A percentile compares a stretch with the other conserved stretches of the same genome.
phyloP scores from a whole-genome alignment of 208 protist species.

The Jaenimonas drosophilae region DNA sequence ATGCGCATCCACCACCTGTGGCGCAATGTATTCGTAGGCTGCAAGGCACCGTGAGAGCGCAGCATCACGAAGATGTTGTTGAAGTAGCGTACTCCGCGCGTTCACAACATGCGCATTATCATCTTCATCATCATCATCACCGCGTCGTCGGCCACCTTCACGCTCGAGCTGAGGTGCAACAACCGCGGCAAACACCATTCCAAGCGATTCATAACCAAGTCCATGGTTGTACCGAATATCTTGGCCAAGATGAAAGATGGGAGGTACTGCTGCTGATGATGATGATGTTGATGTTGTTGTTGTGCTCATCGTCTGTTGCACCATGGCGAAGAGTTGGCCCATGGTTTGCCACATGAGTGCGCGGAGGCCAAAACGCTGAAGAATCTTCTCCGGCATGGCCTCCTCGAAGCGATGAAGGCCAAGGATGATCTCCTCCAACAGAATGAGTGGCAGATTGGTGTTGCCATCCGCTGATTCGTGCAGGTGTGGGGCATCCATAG shows the following conservation, averaged over 20 bases:
- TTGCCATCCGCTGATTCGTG: conserved; percentile 84
- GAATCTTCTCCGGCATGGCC: conserved; percentile 13
- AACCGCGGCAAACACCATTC: conserved; percentile 74
- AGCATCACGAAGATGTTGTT: conserved; percentile 12
- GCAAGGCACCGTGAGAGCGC: conserved; percentile 60
- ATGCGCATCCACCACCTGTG: conserved; percentile 80
- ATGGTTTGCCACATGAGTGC: conserved; percentile 53
- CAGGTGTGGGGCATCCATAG: conserved; percentile 11
- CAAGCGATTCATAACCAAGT: conserved; percentile 78
- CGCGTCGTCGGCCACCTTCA: neutral
- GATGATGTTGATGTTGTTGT: too few species aligned
- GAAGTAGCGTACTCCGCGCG: neutral
- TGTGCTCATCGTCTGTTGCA: conserved; percentile 34
- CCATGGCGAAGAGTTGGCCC: conserved; percentile 42
- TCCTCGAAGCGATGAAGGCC: conserved; percentile 53
- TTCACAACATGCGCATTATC: too few species aligned
- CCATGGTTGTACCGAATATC: conserved; percentile 85
- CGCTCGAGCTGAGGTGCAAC: conserved; percentile 47
- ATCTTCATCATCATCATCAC: neutral
- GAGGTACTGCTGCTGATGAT: neutral
- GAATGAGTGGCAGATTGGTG: conserved; percentile 81
- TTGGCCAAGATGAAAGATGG: conserved; percentile 41
- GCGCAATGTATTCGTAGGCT: conserved; percentile 79
- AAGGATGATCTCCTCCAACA: conserved; percentile 73
- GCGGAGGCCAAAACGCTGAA: conserved; percentile 47